Percentiles rank a stretch among this genome's conserved stretches.
Conservation (phyloP, 768 basidiomycete genomes). For the Phanerodontia chrysosporium region DNA sequence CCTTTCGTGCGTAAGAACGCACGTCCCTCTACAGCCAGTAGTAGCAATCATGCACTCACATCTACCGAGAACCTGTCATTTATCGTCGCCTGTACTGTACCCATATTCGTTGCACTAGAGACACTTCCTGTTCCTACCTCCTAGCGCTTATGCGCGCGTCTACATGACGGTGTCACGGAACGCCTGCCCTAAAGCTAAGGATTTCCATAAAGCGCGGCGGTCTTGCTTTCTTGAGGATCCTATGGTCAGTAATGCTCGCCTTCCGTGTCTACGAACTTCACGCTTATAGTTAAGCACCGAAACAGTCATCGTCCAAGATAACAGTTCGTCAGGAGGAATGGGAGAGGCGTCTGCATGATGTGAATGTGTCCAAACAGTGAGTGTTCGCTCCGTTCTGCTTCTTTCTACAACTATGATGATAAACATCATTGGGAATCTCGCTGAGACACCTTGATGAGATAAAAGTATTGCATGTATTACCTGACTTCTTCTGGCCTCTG, state of each 20-base stretch:
- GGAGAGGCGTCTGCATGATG: slow-evolving; percentile 79
- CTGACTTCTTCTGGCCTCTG: slow-evolving; percentile 47
- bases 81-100: too few relatives aligned
- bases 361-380: slow-evolving; percentile 86
- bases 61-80: too few relatives aligned
- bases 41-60: too few relatives aligned
- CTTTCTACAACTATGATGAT: slow-evolving; percentile 48
- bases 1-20: too few relatives aligned
- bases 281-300: slow-evolving; percentile 4
- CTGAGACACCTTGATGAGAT: slow-evolving; percentile 72
- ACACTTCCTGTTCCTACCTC: neutral
- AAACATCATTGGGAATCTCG: slow-evolving; percentile 97
- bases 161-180: neutral
- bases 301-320: slow-evolving; percentile 42
- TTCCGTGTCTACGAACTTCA: neutral
- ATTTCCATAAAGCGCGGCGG: slow-evolving; percentile 30
- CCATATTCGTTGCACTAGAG: neutral
- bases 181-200: slow-evolving; percentile 37
- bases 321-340: slow-evolving; percentile 78
- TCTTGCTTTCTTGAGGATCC: slow-evolving; percentile 16
- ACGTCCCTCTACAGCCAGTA: too few relatives aligned
- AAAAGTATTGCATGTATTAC: slow-evolving; percentile 83
- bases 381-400: slow-evolving; percentile 32
- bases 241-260: slow-evolving; percentile 22
- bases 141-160: too few relatives aligned